Evolutionary conservation across 1,284 basidiomycete species (phyloP).

Genomic region (Naganishia liquefaciens): DNA sequence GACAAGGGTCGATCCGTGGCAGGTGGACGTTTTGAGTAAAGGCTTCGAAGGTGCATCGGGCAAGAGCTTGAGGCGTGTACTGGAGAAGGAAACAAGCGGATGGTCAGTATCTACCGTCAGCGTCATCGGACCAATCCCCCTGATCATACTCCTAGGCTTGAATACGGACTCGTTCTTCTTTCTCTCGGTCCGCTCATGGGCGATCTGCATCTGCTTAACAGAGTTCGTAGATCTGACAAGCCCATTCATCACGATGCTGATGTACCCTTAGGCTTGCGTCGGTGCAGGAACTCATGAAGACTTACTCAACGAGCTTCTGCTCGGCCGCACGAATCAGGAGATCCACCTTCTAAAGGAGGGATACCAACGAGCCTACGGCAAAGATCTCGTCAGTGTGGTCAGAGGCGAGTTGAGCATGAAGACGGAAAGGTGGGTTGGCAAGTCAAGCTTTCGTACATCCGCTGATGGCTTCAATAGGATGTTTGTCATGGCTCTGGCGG

Average conservation of each 20-base stretch:
- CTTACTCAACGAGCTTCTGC: conserved; percentile 52
- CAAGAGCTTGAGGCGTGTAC: conserved; percentile 44
- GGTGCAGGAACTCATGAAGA: conserved; percentile 54
- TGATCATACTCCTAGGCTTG: conserved; percentile 41
- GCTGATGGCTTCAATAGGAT: conserved; percentile 37
- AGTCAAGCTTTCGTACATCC: too few relatives aligned
- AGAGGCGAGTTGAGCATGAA: conserved; percentile 54
- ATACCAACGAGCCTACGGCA: conserved; percentile 48
- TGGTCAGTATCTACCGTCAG: conserved; percentile 42
- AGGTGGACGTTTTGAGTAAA: conserved; percentile 50
- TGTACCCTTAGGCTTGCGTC: conserved; percentile 45
- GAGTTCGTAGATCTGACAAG: conserved; percentile 8
- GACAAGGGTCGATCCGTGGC: conserved; percentile 50
- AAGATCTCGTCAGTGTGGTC: conserved; percentile 47
- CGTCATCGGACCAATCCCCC: neutral
- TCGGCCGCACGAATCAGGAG: conserved; percentile 53
- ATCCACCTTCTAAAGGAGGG: conserved; percentile 53
- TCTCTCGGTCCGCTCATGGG: conserved; percentile 52
- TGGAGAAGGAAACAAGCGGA: conserved; percentile 53
- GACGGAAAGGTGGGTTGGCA: conserved; percentile 47
- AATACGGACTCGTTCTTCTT: conserved; percentile 50
- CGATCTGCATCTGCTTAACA: conserved; percentile 46
- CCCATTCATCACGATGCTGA: neutral
- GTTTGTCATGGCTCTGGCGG: conserved; percentile 53
- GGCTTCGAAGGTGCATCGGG: conserved; percentile 52